phyloP scores from a whole-genome alignment of 768 basidiomycete genomes.

The Tephrocybe sp. region DNA sequence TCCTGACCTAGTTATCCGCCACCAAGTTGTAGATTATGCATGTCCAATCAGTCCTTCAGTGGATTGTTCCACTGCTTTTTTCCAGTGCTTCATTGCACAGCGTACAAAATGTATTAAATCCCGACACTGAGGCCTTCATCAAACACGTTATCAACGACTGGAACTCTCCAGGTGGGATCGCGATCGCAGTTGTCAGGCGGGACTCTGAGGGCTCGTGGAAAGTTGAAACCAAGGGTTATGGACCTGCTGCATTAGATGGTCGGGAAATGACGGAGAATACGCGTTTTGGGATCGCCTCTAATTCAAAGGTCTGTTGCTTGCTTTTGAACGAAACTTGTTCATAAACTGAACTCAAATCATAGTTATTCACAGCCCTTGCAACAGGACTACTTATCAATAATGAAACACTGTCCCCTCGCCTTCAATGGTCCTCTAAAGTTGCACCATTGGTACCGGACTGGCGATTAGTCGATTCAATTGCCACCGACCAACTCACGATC shows the following conservation, averaged over 20 bases:
- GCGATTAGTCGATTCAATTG: slow-evolving; percentile 20
- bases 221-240: slow-evolving; percentile 27
- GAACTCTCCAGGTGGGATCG: slow-evolving; percentile 24
- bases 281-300: slow-evolving; percentile 24
- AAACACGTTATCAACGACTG: slow-evolving; percentile 20
- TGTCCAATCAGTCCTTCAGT: not conserved
- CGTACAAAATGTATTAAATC: slow-evolving; percentile 11
- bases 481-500: slow-evolving; percentile 16
- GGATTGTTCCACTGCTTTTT: not conserved
- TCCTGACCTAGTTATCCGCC: too few relatives aligned
- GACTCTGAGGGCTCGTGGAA: slow-evolving; percentile 20
- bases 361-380: slow-evolving; percentile 24
- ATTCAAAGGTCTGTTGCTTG: slow-evolving; percentile 20
- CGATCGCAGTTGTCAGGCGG: slow-evolving; percentile 23
- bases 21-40: not conserved
- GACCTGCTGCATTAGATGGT: slow-evolving; percentile 18
- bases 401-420: slow-evolving; percentile 19
- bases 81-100: not conserved
- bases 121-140: slow-evolving; percentile 19
- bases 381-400: slow-evolving; percentile 25
- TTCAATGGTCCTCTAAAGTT: slow-evolving; percentile 23
- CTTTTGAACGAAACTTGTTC: not conserved
- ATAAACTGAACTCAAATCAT: not conserved
- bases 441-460: slow-evolving; percentile 20
- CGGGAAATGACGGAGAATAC: slow-evolving; percentile 20